Conservation (phyloP, 768 basidiomycete genomes). For the Calvatia gigantea region DNA sequence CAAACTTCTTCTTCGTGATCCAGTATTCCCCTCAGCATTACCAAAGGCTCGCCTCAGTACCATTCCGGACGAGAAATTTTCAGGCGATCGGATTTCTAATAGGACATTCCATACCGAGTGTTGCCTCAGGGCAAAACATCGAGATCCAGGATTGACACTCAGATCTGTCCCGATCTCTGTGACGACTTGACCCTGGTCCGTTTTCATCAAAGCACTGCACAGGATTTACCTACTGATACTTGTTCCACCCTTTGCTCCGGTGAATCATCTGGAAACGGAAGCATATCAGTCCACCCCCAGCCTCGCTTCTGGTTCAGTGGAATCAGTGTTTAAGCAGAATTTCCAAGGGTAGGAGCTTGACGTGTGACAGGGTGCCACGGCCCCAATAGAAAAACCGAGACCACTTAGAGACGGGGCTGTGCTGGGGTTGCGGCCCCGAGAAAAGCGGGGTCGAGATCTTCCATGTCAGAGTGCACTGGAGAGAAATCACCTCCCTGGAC, state of each 20-base stretch:
- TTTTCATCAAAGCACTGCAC: neutral
- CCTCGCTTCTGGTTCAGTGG: neutral
- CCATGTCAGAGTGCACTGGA: neutral
- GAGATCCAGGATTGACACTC: constrained; percentile 2
- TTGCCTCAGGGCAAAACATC: constrained; percentile 3
- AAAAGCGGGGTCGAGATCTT: constrained; percentile 18
- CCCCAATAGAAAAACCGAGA: constrained; percentile 8
- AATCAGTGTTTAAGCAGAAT: neutral
- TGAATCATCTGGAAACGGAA: neutral
- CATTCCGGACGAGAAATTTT: constrained; percentile 2
- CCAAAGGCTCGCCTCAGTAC: neutral
- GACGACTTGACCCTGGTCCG: constrained; percentile 12
- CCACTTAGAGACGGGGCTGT: constrained; percentile 10
- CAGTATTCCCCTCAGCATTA: neutral
- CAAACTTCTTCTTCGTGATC: neutral
- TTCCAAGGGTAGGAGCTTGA: neutral
- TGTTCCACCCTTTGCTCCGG: neutral
- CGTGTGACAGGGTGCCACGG: constrained; percentile 8
- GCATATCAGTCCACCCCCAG: neutral
- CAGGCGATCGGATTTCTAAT: constrained; percentile 6
- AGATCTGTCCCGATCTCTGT: constrained; percentile 4
- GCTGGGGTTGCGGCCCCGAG: constrained; percentile 23
- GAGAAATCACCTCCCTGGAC: neutral
- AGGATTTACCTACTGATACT: neutral
- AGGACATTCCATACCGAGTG: constrained; percentile 11